These are phyloP conservation scores for Neonectria punicea DNA, from an alignment of 2,329 filamentous ascomycete species.

Conservation along the genomic window DNA sequence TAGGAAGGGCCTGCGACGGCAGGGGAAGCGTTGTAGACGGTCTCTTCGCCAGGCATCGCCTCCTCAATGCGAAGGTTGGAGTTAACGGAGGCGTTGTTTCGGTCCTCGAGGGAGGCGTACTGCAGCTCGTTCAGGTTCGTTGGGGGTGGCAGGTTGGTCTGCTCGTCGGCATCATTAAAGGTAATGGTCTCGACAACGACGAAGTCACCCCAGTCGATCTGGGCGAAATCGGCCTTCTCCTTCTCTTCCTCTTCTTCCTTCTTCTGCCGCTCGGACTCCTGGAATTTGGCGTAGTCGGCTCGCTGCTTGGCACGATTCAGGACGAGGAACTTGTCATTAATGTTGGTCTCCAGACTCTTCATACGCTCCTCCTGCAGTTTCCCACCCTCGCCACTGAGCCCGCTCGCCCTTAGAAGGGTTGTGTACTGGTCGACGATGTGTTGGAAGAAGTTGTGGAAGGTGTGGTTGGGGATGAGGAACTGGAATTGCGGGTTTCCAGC, in stretches of 20 bases:
- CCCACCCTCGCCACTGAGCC: conserved; percentile 72
- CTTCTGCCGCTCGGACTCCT: conserved; percentile 86
- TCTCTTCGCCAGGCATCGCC: conserved; percentile 85
- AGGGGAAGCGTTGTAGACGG: conserved; percentile 63
- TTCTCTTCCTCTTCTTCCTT: conserved; percentile 89
- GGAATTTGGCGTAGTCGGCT: conserved; percentile 86
- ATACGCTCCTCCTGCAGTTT: conserved; percentile 79
- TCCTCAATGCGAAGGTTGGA: conserved; percentile 91
- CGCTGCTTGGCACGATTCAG: conserved; percentile 84
- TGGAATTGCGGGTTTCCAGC: conserved; percentile 94
- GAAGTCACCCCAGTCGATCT: conserved; percentile 99
- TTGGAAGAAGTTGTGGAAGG: conserved; percentile 94
- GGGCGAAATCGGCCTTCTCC: conserved; percentile 78
- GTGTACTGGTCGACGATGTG: conserved; percentile 93
- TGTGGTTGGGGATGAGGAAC: conserved; percentile 94
- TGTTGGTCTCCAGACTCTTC: conserved; percentile 77
- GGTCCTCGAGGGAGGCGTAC: conserved; percentile 93
- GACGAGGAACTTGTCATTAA: conserved; percentile 82
- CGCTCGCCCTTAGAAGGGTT: conserved; percentile 75
- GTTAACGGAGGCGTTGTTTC: conserved; percentile 87
- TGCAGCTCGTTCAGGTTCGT: conserved; percentile 92
- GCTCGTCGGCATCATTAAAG: conserved; percentile 90
- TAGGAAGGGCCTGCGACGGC: conserved; percentile 48
- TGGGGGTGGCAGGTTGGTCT: conserved; percentile 85
- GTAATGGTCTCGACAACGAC: conserved; percentile 94